Evolutionary conservation across 1,284 basidiomycete genomes (phyloP), one percentile per base, ranked within the genome.

Genomic region (Tilletia indica): DNA sequence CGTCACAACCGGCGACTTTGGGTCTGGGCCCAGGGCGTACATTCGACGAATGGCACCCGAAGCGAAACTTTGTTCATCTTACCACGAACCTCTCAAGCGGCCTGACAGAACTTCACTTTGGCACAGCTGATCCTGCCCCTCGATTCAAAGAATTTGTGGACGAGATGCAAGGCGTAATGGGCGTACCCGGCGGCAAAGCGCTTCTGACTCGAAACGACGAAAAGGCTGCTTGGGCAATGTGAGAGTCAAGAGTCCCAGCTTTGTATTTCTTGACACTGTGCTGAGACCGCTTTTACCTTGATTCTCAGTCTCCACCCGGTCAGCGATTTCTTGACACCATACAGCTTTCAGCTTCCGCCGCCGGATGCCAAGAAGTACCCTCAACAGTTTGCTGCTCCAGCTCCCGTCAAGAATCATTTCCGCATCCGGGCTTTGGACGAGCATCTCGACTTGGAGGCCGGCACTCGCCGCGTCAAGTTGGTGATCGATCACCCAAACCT

Each of bases 11-110:
- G 4, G 72, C 73, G 16, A 64, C 61, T 9, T 21, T 64, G 31
- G 61, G 61, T 12, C 34, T 64, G 3, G 61, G 61, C 19, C 61
- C 61, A n/a, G 87, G 89, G 78, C 86, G 86, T 11, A 89, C 91
- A 0, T 99, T 94, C 82, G 93, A 97, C 81, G 84, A 81, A 14
- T 89, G 89, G 86, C 95, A 97, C 83, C 96, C 95, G 74, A 94
- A 94, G 85, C 87, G 96, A 68, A 76, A 97, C 58, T 94, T 92
- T 78, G 88, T 95, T 31, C 86, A 97, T 71, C 91, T 94, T 82
- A 88, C 90, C 77, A 93, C 96, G 85, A 95, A 98, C 83, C 81
- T 85, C 67, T 85, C 85, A 16, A 82, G 92, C 68, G 91, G 90
- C 36, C 89, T 91, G 75, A 90, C 91, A 76, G 89, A 91, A 73